phyloP scores from a whole-genome alignment of 106 monocot genomes.

The Dendrobium chrysotoxum region DNA sequence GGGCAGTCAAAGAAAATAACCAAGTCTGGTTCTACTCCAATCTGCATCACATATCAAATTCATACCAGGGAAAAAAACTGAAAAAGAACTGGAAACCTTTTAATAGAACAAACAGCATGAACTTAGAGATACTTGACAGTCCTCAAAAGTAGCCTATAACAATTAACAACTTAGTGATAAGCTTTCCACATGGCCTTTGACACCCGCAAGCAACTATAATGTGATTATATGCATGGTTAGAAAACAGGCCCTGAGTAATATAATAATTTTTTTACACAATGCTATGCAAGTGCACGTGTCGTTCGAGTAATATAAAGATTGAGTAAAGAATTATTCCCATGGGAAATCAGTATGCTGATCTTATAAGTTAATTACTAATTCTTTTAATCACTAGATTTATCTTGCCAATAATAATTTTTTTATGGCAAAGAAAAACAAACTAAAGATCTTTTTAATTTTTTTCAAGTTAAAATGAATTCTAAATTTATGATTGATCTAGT shows the following conservation, averaged over 20 bases:
- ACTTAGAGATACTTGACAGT: not conserved
- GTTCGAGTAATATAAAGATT: too few species aligned
- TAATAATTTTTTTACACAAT: too few species aligned
- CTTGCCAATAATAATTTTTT: too few species aligned
- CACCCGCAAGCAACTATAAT: not conserved
- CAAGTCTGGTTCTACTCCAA: constrained; percentile 75
- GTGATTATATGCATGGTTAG: not conserved
- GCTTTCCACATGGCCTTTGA: not conserved
- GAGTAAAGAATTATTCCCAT: too few species aligned
- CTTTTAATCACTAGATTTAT: too few species aligned
- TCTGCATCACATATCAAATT: constrained; percentile 29
- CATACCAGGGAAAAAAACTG: not conserved
- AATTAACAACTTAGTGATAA: not conserved
- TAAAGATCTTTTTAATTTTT: too few species aligned
- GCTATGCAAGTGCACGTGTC: too few species aligned
- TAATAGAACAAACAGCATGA: not conserved
- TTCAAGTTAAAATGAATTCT: too few species aligned
- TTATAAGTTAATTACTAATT: too few species aligned
- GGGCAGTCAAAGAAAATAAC: constrained; percentile 88
- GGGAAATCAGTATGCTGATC: too few species aligned
- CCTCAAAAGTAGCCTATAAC: not conserved
- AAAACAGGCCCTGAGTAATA: not conserved
- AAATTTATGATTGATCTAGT: too few species aligned
- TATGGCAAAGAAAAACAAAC: too few species aligned
- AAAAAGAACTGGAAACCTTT: not conserved